Evolutionary conservation across 805 yeast genomes (phyloP).

Genomic region (Candida nitratophila): DNA sequence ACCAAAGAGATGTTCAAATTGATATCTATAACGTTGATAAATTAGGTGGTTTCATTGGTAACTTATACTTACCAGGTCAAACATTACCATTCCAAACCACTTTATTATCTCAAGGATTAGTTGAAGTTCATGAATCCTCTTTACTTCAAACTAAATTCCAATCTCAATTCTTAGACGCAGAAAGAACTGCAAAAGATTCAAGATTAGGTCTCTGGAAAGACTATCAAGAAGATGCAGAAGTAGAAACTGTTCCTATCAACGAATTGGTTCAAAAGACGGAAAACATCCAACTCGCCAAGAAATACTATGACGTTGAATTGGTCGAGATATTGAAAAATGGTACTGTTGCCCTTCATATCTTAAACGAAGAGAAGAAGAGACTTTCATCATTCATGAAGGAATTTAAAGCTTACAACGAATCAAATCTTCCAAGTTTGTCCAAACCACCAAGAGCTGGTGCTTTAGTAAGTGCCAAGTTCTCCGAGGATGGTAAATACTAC

Average conservation of each 20-base stretch:
- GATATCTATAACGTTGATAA: constrained; percentile 67
- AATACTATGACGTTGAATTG: constrained; percentile 46
- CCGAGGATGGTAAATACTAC: constrained; percentile 47
- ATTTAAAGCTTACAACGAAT: constrained; percentile 38
- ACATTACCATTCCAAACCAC: constrained; percentile 49
- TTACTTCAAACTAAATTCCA: constrained; percentile 50
- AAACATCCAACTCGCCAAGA: constrained; percentile 21
- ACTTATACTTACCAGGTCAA: constrained; percentile 45
- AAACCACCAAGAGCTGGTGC: constrained; percentile 46
- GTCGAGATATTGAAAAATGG: constrained; percentile 40
- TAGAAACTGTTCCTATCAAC: constrained; percentile 16
- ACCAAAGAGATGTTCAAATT: constrained; percentile 70
- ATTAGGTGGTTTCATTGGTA: constrained; percentile 76
- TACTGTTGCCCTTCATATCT: constrained; percentile 37
- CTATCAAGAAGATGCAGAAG: constrained; percentile 33
- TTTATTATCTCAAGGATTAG: constrained; percentile 57
- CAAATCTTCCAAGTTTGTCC: constrained; percentile 22
- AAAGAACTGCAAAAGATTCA: constrained; percentile 47
- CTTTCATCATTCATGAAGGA: constrained; percentile 38
- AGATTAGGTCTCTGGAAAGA: constrained; percentile 64
- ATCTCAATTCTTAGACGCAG: constrained; percentile 50
- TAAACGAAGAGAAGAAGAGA: constrained; percentile 31
- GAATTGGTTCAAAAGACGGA: constrained; percentile 11
- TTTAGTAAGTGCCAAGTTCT: constrained; percentile 45
- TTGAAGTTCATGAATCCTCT: constrained; percentile 58